These are phyloP conservation scores for Gnomoniopsis sp. DNA, from an alignment of 2,329 filamentous ascomycete genomes.

Conservation along the genomic window DNA sequence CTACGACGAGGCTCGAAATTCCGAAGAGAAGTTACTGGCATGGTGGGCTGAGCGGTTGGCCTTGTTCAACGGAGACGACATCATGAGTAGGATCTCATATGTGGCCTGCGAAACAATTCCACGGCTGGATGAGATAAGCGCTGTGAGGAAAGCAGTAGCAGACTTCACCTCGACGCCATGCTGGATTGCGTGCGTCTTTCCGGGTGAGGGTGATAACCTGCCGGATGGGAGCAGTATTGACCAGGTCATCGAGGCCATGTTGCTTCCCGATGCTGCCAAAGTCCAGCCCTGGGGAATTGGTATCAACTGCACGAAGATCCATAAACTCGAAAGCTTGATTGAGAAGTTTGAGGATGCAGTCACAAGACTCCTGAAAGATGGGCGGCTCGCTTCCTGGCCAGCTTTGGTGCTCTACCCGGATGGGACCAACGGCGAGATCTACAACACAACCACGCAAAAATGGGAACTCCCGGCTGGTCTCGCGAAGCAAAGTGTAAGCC, in stretches of 20 bases:
- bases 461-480: slow-evolving; percentile 48
- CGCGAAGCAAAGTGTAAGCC: slow-evolving; percentile 24
- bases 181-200: slow-evolving; percentile 64
- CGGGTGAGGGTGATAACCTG: slow-evolving; percentile 46
- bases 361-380: slow-evolving; percentile 30
- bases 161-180: slow-evolving; percentile 31
- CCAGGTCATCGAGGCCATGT: slow-evolving; percentile 37
- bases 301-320: slow-evolving; percentile 67
- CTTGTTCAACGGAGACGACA: slow-evolving; percentile 42
- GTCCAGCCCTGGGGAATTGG: slow-evolving; percentile 58
- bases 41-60: slow-evolving; percentile 58
- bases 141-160: slow-evolving; percentile 46
- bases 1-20: slow-evolving; percentile 51
- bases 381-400: slow-evolving; percentile 40
- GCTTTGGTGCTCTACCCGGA: slow-evolving; percentile 64
- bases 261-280: slow-evolving; percentile 25
- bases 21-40: slow-evolving; percentile 38
- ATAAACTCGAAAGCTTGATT: slow-evolving; percentile 56
- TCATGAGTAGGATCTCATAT: slow-evolving; percentile 44
- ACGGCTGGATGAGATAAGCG: slow-evolving; percentile 57
- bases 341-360: slow-evolving; percentile 51
- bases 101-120: slow-evolving; percentile 66
- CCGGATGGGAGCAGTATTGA: slow-evolving; percentile 53
- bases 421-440: slow-evolving; percentile 65
- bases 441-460: slow-evolving; percentile 58